A percentile compares a stretch with the other conserved stretches of the same genome.
Conservation (phyloP, 768 basidiomycete species). For the Tricholomella constricta region DNA sequence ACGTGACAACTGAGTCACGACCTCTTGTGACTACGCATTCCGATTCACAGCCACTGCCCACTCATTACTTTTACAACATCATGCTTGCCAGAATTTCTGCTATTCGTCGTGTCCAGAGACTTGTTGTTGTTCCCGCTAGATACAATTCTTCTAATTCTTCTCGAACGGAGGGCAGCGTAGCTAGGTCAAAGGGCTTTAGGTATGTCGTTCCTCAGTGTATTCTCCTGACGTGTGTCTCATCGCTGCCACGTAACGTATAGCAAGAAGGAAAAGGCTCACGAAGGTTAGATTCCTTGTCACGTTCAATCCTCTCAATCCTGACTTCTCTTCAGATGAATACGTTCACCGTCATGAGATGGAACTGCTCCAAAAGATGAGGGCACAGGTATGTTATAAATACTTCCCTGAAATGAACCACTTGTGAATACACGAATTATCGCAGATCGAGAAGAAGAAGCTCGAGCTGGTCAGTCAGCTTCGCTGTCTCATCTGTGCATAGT, state of each 20-base stretch:
- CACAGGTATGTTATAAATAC: conserved; percentile 41
- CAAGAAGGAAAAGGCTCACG: conserved; percentile 74
- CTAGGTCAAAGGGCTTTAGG: conserved; percentile 65
- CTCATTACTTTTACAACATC: conserved; percentile 20
- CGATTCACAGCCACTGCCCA: conserved; percentile 13
- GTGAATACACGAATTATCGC: not conserved
- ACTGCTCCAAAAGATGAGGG: conserved; percentile 59
- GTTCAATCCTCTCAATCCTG: conserved; percentile 5
- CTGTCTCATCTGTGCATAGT: not conserved
- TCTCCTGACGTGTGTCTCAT: conserved; percentile 21
- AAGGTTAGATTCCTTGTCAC: conserved; percentile 29
- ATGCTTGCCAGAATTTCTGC: conserved; percentile 47
- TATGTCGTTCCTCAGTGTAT: conserved; percentile 29
- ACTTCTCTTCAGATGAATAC: conserved; percentile 56
- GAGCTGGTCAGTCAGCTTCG: conserved; percentile 32
- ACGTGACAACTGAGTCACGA: conserved; percentile 42
- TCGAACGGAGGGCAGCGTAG: conserved; percentile 56
- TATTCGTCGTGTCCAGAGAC: conserved; percentile 43
- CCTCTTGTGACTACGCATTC: conserved; percentile 16
- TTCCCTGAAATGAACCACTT: not conserved
- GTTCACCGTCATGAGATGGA: conserved; percentile 58
- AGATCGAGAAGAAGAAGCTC: conserved; percentile 38
- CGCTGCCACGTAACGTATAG: conserved; percentile 35
- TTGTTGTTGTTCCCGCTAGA: conserved; percentile 36
- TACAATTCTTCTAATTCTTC: conserved; percentile 46